These are phyloP conservation scores for Arachis hypogaea DNA, from an alignment of 306 rosid species.

Conservation along the genomic window DNA sequence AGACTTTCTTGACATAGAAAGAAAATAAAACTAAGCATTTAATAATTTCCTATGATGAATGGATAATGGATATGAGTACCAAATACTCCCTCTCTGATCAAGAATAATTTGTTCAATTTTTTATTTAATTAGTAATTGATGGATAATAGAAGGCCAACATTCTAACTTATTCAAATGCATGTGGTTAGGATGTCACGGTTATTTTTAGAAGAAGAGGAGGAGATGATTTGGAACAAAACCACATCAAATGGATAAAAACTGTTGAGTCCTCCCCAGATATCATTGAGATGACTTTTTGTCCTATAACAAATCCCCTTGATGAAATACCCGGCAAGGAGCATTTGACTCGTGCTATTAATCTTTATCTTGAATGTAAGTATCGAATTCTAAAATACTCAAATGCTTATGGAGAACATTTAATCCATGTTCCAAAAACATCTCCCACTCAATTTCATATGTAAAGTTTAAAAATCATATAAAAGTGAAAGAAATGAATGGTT, in stretches of 20 bases:
- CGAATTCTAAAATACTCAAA: background rate
- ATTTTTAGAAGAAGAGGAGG: slow-evolving; percentile 94
- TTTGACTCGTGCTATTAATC: slow-evolving; percentile 70
- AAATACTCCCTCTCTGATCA: too few species aligned
- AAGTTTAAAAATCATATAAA: too few species aligned
- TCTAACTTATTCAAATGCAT: slow-evolving; percentile 37
- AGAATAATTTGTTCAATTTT: too few species aligned
- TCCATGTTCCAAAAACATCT: too few species aligned
- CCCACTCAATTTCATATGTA: too few species aligned
- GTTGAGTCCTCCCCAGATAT: slow-evolving; percentile 71
- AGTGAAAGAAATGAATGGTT: too few species aligned
- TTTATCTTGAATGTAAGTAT: slow-evolving; percentile 86
- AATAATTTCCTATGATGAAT: background rate
- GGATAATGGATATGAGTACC: slow-evolving; percentile 5
- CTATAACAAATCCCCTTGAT: slow-evolving; percentile 71
- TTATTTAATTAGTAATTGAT: background rate
- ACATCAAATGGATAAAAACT: slow-evolving; percentile 65
- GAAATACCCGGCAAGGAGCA: slow-evolving; percentile 65
- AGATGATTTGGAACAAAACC: slow-evolving; percentile 84
- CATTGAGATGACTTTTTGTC: slow-evolving; percentile 72
- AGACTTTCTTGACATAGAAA: slow-evolving; percentile 15
- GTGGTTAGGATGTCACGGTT: slow-evolving; percentile 72
- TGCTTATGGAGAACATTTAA: too few species aligned
- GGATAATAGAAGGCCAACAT: background rate
- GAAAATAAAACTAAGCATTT: background rate